phyloP scores from a whole-genome alignment of 2,329 filamentous ascomycete genomes.

The Coniochaeta ligniaria region DNA sequence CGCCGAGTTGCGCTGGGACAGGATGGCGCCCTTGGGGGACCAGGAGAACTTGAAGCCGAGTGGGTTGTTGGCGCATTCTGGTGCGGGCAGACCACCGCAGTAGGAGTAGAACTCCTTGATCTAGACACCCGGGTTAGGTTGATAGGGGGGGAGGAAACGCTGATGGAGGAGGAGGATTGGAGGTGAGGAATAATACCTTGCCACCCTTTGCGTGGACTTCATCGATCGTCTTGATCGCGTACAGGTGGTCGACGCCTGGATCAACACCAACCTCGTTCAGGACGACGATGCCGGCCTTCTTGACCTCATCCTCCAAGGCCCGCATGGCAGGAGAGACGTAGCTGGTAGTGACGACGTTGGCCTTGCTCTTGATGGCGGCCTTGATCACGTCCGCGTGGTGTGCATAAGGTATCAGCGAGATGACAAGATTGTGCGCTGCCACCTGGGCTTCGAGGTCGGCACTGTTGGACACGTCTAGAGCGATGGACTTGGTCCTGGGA shows the following conservation, averaged over 20 bases:
- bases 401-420: constrained; percentile 84
- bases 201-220: constrained; percentile 61
- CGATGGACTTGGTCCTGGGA: no score
- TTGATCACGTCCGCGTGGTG: constrained; percentile 88
- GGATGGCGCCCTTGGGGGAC: constrained; percentile 58
- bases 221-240: no score
- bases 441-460: constrained; percentile 74
- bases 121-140: neutral
- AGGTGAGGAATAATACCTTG: constrained; percentile 29
- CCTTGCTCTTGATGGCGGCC: constrained; percentile 86
- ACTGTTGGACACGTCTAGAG: constrained; percentile 75
- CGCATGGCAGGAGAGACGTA: constrained; percentile 91
- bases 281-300: constrained; percentile 89
- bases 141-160: neutral
- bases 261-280: constrained; percentile 90
- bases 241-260: constrained; percentile 54
- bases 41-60: constrained; percentile 68
- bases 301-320: constrained; percentile 74
- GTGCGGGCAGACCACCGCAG: constrained; percentile 54
- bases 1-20: constrained; percentile 59
- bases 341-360: constrained; percentile 89
- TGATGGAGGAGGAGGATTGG: no score
- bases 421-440: constrained; percentile 70
- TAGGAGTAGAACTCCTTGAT: constrained; percentile 59
- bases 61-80: constrained; percentile 53